Percentiles rank a stretch among this genome's conserved stretches.
Conservation (phyloP, 1,284 basidiomycete species). For the Sanghuangporus sanghuang region DNA sequence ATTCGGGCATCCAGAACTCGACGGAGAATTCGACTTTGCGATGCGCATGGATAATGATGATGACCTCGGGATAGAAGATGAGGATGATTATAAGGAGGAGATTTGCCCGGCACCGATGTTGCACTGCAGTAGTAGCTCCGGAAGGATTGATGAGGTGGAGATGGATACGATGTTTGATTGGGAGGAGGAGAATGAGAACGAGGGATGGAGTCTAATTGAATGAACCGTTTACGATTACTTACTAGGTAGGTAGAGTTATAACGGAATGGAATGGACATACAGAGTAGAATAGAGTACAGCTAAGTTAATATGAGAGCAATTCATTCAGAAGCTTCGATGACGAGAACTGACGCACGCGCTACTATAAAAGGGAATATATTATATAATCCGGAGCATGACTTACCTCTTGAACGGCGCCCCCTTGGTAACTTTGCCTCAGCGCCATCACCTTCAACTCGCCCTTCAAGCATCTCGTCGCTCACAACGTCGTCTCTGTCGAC, state of each 20-base stretch:
- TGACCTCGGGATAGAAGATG: background rate
- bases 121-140: constrained; percentile 1
- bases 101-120: background rate
- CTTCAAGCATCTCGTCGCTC: constrained; percentile 1
- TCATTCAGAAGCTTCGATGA: background rate
- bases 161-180: background rate
- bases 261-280: background rate
- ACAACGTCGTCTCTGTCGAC: background rate
- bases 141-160: background rate
- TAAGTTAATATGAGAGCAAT: background rate
- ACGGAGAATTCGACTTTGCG: background rate
- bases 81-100: background rate
- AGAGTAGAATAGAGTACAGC: background rate
- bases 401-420: background rate
- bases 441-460: background rate
- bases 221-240: background rate
- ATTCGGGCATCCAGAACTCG: background rate
- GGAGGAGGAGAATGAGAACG: constrained; percentile 2
- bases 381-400: constrained; percentile 1
- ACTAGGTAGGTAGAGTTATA: background rate
- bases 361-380: background rate
- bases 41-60: background rate
- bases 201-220: background rate
- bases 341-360: background rate
- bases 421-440: background rate